These are phyloP conservation scores for Collybiopsis luxurians DNA, from an alignment of 768 basidiomycete genomes.

Conservation along the genomic window DNA sequence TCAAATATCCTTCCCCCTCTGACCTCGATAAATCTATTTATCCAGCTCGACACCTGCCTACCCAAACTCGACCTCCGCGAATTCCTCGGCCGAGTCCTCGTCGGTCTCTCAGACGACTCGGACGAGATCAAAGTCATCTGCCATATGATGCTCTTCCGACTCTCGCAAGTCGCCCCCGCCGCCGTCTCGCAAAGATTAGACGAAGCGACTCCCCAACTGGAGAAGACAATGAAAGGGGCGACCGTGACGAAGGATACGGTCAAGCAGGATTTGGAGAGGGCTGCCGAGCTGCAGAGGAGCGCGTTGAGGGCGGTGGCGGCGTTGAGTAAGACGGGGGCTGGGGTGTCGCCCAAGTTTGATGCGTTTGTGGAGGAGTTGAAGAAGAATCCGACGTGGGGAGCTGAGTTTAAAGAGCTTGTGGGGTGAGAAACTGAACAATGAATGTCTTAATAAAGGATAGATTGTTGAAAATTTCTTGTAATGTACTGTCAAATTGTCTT, in stretches of 20 bases:
- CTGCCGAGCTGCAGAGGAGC: constrained; percentile 88
- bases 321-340: constrained; percentile 69
- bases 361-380: constrained; percentile 71
- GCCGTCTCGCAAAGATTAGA: constrained; percentile 82
- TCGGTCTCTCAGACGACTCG: constrained; percentile 82
- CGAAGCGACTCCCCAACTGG: constrained; percentile 78
- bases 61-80: constrained; percentile 83
- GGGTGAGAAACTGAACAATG: background rate
- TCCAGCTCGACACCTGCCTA: constrained; percentile 87
- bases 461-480: background rate
- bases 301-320: constrained; percentile 86
- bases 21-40: background rate
- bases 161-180: constrained; percentile 82
- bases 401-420: constrained; percentile 62
- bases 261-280: constrained; percentile 86
- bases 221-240: constrained; percentile 87
- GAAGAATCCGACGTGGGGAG: constrained; percentile 63
- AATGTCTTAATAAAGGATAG: no score
- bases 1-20: background rate
- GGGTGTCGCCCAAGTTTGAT: constrained; percentile 75
- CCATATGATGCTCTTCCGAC: constrained; percentile 92
- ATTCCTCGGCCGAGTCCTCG: constrained; percentile 78
- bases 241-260: constrained; percentile 93
- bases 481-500: no score
- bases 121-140: constrained; percentile 98